These are phyloP conservation scores for Globisporangium camurandrum DNA, from an alignment of 352 stramenopile genomes.

Conservation along the genomic window DNA sequence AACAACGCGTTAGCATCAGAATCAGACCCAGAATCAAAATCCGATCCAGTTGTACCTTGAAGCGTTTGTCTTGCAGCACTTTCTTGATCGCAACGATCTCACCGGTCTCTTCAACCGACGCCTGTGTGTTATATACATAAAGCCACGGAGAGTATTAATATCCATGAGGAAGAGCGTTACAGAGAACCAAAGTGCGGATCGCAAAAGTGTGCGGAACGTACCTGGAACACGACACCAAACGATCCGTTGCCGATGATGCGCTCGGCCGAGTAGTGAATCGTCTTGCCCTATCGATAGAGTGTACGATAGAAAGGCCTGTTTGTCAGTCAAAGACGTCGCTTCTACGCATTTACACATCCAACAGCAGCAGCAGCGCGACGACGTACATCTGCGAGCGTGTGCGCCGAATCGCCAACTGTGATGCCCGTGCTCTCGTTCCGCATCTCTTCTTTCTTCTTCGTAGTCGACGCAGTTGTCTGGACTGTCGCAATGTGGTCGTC, in stretches of 20 bases:
- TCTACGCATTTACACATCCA: background rate
- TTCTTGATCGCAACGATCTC: slow-evolving; percentile 99
- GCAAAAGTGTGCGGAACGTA: slow-evolving; percentile 7
- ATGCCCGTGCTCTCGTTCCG: slow-evolving; percentile 82
- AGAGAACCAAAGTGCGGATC: too few relatives aligned
- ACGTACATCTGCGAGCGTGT: slow-evolving; percentile 76
- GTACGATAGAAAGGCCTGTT: background rate
- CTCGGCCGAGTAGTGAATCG: slow-evolving; percentile 95
- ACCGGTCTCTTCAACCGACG: slow-evolving; percentile 93
- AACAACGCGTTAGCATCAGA: slow-evolving; percentile 5
- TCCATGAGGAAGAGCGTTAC: too few relatives aligned
- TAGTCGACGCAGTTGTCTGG: slow-evolving; percentile 29
- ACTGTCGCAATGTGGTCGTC: slow-evolving; percentile 28
- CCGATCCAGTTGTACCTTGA: slow-evolving; percentile 80
- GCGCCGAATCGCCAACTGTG: slow-evolving; percentile 68
- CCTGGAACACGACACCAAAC: slow-evolving; percentile 99
- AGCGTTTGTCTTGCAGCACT: slow-evolving; percentile 99
- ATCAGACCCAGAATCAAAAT: background rate
- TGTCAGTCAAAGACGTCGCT: background rate
- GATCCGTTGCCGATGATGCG: slow-evolving; percentile 99
- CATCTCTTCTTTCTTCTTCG: slow-evolving; percentile 73
- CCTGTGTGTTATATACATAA: slow-evolving; percentile 20
- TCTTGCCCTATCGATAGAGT: slow-evolving; percentile 55
- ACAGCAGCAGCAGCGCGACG: background rate
- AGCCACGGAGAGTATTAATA: background rate